Evolutionary conservation across 805 yeast species (phyloP), one percentile per base, ranked within the genome.

Genomic region (Pichia insulana): DNA sequence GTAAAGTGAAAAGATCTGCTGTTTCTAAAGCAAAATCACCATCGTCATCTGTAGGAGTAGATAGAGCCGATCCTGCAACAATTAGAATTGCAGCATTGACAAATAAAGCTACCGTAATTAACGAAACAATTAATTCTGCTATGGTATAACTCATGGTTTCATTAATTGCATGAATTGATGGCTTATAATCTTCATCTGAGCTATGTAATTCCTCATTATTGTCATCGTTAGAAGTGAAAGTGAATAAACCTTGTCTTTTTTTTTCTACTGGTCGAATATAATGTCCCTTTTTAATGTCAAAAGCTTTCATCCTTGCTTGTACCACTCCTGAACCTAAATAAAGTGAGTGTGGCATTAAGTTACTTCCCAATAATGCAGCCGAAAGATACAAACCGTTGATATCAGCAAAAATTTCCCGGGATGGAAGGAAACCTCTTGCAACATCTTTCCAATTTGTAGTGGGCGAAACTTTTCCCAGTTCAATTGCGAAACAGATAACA

Each of bases 291-390:
- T 72, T 74, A 15, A 77, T 67, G 58, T 88, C 97, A 55, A 67
- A 86, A 36, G 85, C 94, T 51, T 83, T 75, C 41, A 88, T 65
- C 47, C 96, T 71, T 6, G 95, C 81, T 57, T 87, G 94, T 6
- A 85, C 96, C 42, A 89, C 75, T 12, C 95, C 94, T 1, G 90
- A 80, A 2, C 97, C 97, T 36, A 88, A 69, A 56, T 83, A 88
- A 39, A 88, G 66, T 2, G 92, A 82, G 57, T 89, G 97, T 7
- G 96, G 96, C 97, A 88, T 88, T 20, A 89, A 90, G 2, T 96
- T 88, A 19, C 96, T 95, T 26, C 97, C 97, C 45, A 89, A 65
- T 43, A 89, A 81, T 18, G 96, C 96, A 52, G 90, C 78, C 48
- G 88, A 74, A 39, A 85, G 64, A 54, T 83, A 86, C 28, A 89